Evolutionary conservation across 331 rosid species (phyloP), one percentile per base, ranked within the genome.

Genomic region (Cucumis variabilis): DNA sequence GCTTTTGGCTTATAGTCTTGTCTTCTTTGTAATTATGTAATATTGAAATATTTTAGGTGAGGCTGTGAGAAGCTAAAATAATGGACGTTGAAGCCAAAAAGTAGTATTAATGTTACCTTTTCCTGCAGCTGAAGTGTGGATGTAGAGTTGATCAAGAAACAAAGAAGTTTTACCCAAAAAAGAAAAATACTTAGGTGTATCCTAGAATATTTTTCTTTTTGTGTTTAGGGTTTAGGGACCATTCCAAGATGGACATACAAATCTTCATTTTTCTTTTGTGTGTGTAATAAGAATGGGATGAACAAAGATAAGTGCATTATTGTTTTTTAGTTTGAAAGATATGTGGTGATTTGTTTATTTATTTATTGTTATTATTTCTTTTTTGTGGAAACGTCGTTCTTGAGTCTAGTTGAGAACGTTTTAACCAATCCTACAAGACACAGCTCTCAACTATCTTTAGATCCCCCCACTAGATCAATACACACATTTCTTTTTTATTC

Each of bases 111-210:
- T 21, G 73, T 33, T 33, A 13, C 73, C 21, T 62, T 82, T 82
- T 13, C 55, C 72, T 62, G 72, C 72, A 58, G 85, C 48, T 9
- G 13, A 28, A 62, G 55, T 33, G 37, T 81, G 50, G 51, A 58
- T 24, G 67, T 24, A 46, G 70, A 79, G 84, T 51, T 81, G 85
- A 58, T 58, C 84, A 58, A 58, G 85, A 81, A 81, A 81, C 85
- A 81, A 50, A 33, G 83, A 77, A 55, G 20, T 58, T 55, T 28
- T 28, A 28, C 37, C 70, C 17, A 55, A 80, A 28, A 62, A 62
- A 62, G 24, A 55, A 55, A 55, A 55, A 55, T 55, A 55, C 63
- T 4, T 55, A 15, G 63, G 8, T 15, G 63, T 15, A 55, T 15
- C 8, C 63, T 55, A 55, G 63, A 55, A 0, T 55, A 15, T 21